These are phyloP conservation scores for Paxillus involutus DNA, from an alignment of 768 basidiomycete species.

Conservation along the genomic window DNA sequence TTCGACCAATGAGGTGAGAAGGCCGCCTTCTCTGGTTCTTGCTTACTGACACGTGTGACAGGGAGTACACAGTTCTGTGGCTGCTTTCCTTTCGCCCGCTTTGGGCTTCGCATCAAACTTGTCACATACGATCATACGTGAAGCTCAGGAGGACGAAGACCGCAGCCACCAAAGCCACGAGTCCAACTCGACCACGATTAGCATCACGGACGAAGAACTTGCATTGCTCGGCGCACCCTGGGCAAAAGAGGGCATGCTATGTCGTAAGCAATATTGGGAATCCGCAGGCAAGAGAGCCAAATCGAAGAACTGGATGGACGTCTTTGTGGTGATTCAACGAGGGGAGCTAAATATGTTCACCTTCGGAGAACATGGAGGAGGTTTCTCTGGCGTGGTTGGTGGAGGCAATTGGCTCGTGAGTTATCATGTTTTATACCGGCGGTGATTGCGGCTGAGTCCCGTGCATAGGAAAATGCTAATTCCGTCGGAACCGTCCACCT, in stretches of 20 bases:
- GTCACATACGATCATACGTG: conserved; percentile 94
- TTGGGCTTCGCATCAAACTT: conserved; percentile 97
- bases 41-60: conserved; percentile 26
- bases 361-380: conserved; percentile 77
- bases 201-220: conserved; percentile 93
- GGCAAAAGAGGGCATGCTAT: conserved; percentile 98
- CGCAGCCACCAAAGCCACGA: conserved; percentile 65
- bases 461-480: conserved; percentile 76
- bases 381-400: conserved; percentile 69
- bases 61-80: conserved; percentile 62
- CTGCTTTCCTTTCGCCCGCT: conserved; percentile 75
- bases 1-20: conserved; percentile 75
- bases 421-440: conserved; percentile 18
- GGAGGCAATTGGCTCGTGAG: conserved; percentile 98
- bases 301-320: conserved; percentile 90
- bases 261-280: conserved; percentile 95
- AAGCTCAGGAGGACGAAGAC: conserved; percentile 86
- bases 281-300: conserved; percentile 77
- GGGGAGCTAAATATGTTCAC: conserved; percentile 96
- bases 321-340: conserved; percentile 93
- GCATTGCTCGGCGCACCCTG: conserved; percentile 95
- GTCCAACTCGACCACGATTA: conserved; percentile 70
- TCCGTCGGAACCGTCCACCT: conserved; percentile 81
- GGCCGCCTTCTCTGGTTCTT: background rate
- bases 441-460: conserved; percentile 7